Evolutionary conservation across 2,329 filamentous ascomycete species (phyloP).

Genomic region (Exophiala lecanii-corni): DNA sequence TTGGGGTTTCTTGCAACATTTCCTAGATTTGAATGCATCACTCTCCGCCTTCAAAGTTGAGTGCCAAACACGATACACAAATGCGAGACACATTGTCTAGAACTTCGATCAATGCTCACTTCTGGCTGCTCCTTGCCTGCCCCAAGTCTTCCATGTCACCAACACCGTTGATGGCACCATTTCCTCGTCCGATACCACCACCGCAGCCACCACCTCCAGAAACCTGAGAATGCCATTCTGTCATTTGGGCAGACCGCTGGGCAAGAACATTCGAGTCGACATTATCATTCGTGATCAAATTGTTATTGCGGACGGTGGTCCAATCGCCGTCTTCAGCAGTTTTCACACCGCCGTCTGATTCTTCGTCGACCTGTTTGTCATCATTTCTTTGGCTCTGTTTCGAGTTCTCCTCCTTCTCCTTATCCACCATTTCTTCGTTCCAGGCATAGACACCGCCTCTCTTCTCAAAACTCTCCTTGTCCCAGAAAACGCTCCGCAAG

Average conservation of each 20-base stretch:
- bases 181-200: background rate
- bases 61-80: too few relatives aligned
- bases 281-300: too few relatives aligned
- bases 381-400: background rate
- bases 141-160: slow-evolving; percentile 1
- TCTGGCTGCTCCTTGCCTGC: too few relatives aligned
- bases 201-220: background rate
- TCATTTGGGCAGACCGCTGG: background rate
- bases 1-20: too few relatives aligned
- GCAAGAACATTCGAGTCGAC: too few relatives aligned
- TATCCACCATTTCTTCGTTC: slow-evolving; percentile 28
- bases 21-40: too few relatives aligned
- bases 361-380: background rate
- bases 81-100: too few relatives aligned
- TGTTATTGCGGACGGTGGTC: too few relatives aligned
- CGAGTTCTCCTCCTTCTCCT: background rate
- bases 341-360: too few relatives aligned
- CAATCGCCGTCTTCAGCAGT: too few relatives aligned
- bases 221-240: background rate
- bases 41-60: too few relatives aligned
- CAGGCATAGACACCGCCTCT: slow-evolving; percentile 50
- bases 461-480: slow-evolving; percentile 40
- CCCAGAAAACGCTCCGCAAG: slow-evolving; percentile 44
- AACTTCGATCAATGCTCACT: too few relatives aligned
- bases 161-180: background rate